Evolutionary conservation across 1,284 basidiomycete genomes (phyloP).

Genomic region (Trichosporon faecale): DNA sequence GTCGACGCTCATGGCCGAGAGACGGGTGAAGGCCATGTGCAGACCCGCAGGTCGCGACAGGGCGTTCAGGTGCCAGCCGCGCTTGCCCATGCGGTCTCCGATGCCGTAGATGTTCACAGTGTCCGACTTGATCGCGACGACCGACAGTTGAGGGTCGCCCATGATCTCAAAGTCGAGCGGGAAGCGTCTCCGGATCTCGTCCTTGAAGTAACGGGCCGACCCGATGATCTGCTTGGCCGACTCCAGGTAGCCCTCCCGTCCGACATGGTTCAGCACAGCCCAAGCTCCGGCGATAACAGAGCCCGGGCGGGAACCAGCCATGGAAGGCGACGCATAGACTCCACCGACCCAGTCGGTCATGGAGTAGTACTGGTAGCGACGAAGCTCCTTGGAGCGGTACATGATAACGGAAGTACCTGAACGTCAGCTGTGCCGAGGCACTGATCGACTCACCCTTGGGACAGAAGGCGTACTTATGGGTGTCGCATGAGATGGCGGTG

Average conservation of each 20-base stretch:
- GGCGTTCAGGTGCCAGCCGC: slow-evolving; percentile 88
- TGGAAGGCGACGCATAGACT: slow-evolving; percentile 57
- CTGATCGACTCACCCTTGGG: slow-evolving; percentile 59
- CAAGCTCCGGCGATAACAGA: slow-evolving; percentile 91
- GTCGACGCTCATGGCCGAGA: slow-evolving; percentile 50
- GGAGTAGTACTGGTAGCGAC: slow-evolving; percentile 79
- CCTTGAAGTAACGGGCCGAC: slow-evolving; percentile 45
- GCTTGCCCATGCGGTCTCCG: slow-evolving; percentile 80
- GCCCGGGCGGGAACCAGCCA: slow-evolving; percentile 87
- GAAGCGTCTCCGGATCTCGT: slow-evolving; percentile 38
- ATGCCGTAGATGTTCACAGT: slow-evolving; percentile 67
- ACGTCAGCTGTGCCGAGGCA: background rate
- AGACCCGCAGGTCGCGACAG: slow-evolving; percentile 74
- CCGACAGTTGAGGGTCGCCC: slow-evolving; percentile 83
- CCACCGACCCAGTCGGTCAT: slow-evolving; percentile 72
- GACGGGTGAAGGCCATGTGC: slow-evolving; percentile 88
- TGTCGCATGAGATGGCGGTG: slow-evolving; percentile 86
- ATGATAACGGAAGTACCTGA: slow-evolving; percentile 88
- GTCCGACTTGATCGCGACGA: slow-evolving; percentile 79
- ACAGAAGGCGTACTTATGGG: slow-evolving; percentile 55
- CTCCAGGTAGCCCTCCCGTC: slow-evolving; percentile 84
- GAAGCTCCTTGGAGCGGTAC: slow-evolving; percentile 72
- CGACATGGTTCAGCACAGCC: slow-evolving; percentile 93
- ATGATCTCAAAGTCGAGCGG: slow-evolving; percentile 69
- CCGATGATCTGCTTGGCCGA: slow-evolving; percentile 81